Base-by-base conservation (phyloP, 2,329 filamentous ascomycete genomes). In the Geosmithia flava region DNA sequence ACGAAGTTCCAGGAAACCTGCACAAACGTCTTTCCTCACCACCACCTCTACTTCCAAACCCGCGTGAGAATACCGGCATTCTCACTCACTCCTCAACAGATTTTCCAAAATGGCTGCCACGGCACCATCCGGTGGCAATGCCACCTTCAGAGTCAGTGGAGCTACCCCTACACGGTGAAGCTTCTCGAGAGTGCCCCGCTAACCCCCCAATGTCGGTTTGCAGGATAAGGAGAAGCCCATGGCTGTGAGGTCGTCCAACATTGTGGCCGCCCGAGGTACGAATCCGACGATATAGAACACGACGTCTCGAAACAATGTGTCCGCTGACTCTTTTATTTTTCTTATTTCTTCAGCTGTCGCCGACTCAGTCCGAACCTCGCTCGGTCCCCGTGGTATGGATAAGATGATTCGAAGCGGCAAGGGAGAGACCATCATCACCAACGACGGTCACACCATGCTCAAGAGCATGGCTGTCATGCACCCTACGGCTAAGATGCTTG, bases 391-490 rank as follows among this genome's bases (percentile, higher is more conserved):
- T 68, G 93, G 93, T 63, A 96, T 96, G 90, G 90, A 96, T 74
- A 96, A 96, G 76, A 96, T 96, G 90, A 97, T 98, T 60, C 86
- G 94, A 75, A 94, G 85, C 51, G 87, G 89, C 65, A 95, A 88
- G 72, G 93, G 91, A 70, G 87, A 95, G 68, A 96, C 90, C 50
- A 93, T 97, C 67, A 98, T 98, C 71, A 98, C 93, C 62, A 98
- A 98, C 75, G 93, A 98, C 70, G 93, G 93, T 66, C 95, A 94
- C 73, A 98, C 93, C 50, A 98, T 98, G 91, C 73, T 98, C 62
- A 95, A 87, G 72, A 91, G 91, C 74, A 97, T 98, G 93, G 86
- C 87, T 55, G 93, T 98, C 56, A 89, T 98, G 85, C 93, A 98
- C 65, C 93, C 93, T n/a, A 95, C 94, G 45, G 93, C 93, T 47